Evolutionary conservation across 306 rosid genomes (phyloP), one percentile per base, ranked within the genome.

Genomic region (Quercus ilex): DNA sequence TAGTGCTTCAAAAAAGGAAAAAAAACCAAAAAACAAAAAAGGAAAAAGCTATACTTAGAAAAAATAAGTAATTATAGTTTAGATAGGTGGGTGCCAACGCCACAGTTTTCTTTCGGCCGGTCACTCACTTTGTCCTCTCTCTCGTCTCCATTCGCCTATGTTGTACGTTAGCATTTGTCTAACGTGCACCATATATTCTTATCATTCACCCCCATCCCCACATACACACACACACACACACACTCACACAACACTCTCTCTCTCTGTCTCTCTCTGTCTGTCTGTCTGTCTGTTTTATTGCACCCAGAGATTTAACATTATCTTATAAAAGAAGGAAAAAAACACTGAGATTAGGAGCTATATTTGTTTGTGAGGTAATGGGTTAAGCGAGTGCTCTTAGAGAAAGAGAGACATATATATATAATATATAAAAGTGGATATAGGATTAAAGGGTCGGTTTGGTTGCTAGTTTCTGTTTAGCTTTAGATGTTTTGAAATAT

Each of bases 101-200:
- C 81, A 72, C 88, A 82, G 88, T 85, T 74, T 55, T 78, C 87
- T 83, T 85, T 85, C 89, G 93, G 90, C 89, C 80, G 69, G 76
- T 82, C 81, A 46, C 78, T 82, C 81, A 46, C 80, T 87, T 82
- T 88, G 91, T 85, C 82, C 84, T 87, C 89, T 84, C 83, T 74
- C 25, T 78, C 76, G 73, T 77, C 81, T 76, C 25, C 79, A 77
- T 59, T 73, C 64, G 28, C 72, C 70, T 28, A 53, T 35, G n/a
- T 79, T 55, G 77, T 75, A 87, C 83, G 76, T 82, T 89, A 89
- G 86, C 73, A 79, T 80, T 70, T 78, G 58, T 65, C 51, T 89
- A 89, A 72, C 52, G 21, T 83, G 78, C 90, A 83, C 89, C 12
- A 60, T 12, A 31, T 14, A 38, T 12, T 83, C 86, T 89, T 87